Evolutionary conservation across 345 rosid genomes (phyloP), one percentile per base, ranked within the genome.

Genomic region (Salix suchowensis): DNA sequence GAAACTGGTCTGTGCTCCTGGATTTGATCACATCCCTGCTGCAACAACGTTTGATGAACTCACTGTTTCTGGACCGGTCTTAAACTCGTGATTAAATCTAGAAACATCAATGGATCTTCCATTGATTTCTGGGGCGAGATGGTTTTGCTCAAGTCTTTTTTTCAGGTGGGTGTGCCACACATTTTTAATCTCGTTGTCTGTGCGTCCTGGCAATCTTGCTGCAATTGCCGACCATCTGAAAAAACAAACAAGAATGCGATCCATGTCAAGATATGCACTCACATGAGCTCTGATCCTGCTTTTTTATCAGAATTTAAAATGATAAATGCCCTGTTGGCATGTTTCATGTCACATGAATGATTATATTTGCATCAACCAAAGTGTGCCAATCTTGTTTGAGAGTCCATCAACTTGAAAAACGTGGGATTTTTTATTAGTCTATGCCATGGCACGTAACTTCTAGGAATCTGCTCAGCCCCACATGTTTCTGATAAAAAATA

Each of bases 171-270:
- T 92, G 69, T 92, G 90, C 97, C 97, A 92, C 28, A 90, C 93
- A 37, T 92, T 92, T 80, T 92, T 92, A 15, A 92, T 92, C 82
- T 90, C 94, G 15, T 92, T 92, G 89, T 92, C 97, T 1, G 97
- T 92, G 52, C 97, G 73, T 77, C 96, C 97, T 8, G 94, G 97
- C 67, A 92, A 81, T 64, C 74, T 84, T 34, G 94, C 94, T 68
- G 97, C 97, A 39, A 92, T 92, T 34, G 96, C 89, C 37, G 97
- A 91, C 97, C 97, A 92, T 77, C 97, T 92, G 87, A 34, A 64
- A 18, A 2, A 32, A 7, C 12, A 24, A 50, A 54, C 54, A 10
- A 42, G 62, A 13, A 6, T 1, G 12, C 34, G 60, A 34, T 50
- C 48, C 74, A 30, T 50, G 37, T 74, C 24, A 72, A 67, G 36